Conservation (phyloP, 257 asterid genomes). For the Cruciata laevipes region DNA sequence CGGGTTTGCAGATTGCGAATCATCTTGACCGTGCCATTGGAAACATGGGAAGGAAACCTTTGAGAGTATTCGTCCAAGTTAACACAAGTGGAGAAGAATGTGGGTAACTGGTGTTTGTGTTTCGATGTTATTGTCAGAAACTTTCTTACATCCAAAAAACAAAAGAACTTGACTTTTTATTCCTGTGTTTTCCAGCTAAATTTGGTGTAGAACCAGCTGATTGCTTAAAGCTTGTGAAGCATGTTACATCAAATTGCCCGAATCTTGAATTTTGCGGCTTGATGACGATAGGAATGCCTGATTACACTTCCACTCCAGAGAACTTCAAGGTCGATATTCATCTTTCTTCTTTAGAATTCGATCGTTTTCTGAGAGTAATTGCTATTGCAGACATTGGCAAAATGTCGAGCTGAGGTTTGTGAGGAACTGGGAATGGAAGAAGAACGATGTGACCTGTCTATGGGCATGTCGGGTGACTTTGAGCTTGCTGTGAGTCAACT, state of each 20-base stretch:
- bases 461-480: slow-evolving; percentile 99
- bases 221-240: slow-evolving; percentile 67
- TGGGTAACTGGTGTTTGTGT: slow-evolving; percentile 44
- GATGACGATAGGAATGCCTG: slow-evolving; percentile 97
- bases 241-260: slow-evolving; percentile 55
- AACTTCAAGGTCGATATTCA: slow-evolving; percentile 64
- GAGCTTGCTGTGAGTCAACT: slow-evolving; percentile 75
- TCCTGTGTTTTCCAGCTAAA: slow-evolving; percentile 56
- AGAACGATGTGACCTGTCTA: slow-evolving; percentile 76
- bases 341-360: neutral
- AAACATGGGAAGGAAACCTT: slow-evolving; percentile 72
- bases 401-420: slow-evolving; percentile 77
- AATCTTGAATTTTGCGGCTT: slow-evolving; percentile 85
- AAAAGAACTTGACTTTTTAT: neutral
- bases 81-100: slow-evolving; percentile 98
- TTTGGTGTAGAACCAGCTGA: slow-evolving; percentile 72
- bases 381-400: slow-evolving; percentile 55
- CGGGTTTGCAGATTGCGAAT: slow-evolving; percentile 60
- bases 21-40: slow-evolving; percentile 67
- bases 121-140: neutral
- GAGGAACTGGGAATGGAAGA: slow-evolving; percentile 60
- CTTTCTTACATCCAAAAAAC: neutral
- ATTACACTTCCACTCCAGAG: slow-evolving; percentile 95
- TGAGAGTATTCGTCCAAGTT: slow-evolving; percentile 87
- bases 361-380: slow-evolving; percentile 15